Percentiles rank a stretch among this genome's conserved stretches.
Evolutionary conservation across 495 filamentous ascomycete genomes (phyloP).

Genomic region (Penicillium paradoxum): DNA sequence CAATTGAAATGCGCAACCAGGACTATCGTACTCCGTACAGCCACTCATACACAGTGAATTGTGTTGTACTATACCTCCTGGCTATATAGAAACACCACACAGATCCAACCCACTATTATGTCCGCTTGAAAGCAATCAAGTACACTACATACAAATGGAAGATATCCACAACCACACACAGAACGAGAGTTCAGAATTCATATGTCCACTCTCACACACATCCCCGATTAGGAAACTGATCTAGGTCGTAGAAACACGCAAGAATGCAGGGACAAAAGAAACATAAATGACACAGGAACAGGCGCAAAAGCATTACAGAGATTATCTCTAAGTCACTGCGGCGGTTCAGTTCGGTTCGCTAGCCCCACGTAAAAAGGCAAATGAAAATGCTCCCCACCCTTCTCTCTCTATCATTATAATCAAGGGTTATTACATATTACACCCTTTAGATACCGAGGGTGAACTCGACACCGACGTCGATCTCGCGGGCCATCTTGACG

Average conservation of each 20-base stretch:
- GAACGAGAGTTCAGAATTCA: not conserved
- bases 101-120: too few relatives aligned
- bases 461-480: constrained; percentile 97
- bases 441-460: constrained; percentile 77
- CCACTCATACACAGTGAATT: too few relatives aligned
- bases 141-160: not conserved
- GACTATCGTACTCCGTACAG: too few relatives aligned
- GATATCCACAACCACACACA: not conserved
- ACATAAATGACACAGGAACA: constrained; percentile 32
- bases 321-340: constrained; percentile 15
- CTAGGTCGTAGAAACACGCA: constrained; percentile 29
- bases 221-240: constrained; percentile 30
- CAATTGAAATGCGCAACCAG: too few relatives aligned
- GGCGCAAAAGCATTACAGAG: constrained; percentile 16
- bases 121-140: not conserved
- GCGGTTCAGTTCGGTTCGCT: constrained; percentile 6
- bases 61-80: too few relatives aligned
- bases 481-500: constrained; percentile 97
- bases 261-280: constrained; percentile 38
- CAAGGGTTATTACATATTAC: not conserved
- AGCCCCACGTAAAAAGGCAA: constrained; percentile 15
- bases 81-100: too few relatives aligned
- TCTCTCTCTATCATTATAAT: constrained; percentile 6
- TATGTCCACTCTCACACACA: constrained; percentile 8
- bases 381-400: constrained; percentile 11